phyloP scores from a whole-genome alignment of 805 yeast species.

The Wickerhamomyces silvicola region DNA sequence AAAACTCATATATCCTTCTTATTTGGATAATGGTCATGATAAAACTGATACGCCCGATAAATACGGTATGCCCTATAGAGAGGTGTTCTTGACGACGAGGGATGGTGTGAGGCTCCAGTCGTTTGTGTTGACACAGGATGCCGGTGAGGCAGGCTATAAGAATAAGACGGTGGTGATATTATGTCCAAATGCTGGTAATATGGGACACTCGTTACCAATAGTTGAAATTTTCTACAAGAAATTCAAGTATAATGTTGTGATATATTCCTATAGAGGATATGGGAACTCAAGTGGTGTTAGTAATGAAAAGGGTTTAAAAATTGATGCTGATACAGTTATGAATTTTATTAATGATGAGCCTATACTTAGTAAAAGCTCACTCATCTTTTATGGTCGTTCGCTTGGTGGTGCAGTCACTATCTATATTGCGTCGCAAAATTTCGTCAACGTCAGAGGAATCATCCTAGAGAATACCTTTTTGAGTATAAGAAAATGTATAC shows the following conservation, averaged over 20 bases:
- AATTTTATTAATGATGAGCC: constrained; percentile 47
- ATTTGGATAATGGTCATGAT: constrained; percentile 65
- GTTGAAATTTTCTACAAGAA: constrained; percentile 59
- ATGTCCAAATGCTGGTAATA: constrained; percentile 94
- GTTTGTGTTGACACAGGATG: constrained; percentile 51
- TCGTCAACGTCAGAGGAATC: constrained; percentile 49
- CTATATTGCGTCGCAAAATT: constrained; percentile 61
- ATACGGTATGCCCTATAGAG: constrained; percentile 61
- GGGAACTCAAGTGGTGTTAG: constrained; percentile 77
- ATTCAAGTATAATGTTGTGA: constrained; percentile 69
- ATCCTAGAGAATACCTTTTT: constrained; percentile 85
- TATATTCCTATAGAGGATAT: constrained; percentile 88
- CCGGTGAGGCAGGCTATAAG: constrained; percentile 29
- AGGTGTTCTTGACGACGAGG: constrained; percentile 49
- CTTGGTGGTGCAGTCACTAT: constrained; percentile 94
- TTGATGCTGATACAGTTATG: constrained; percentile 73
- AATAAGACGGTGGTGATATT: constrained; percentile 70
- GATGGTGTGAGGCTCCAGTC: constrained; percentile 70
- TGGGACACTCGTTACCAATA: constrained; percentile 83
- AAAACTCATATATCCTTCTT: constrained; percentile 75
- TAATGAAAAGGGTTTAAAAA: constrained; percentile 69
- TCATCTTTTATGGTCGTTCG: constrained; percentile 80
- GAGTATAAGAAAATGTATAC: constrained; percentile 61
- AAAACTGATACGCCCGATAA: constrained; percentile 72
- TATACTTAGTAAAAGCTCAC: constrained; percentile 43